phyloP scores from a whole-genome alignment of 768 basidiomycete genomes.

The Strobilomyces confusus region DNA sequence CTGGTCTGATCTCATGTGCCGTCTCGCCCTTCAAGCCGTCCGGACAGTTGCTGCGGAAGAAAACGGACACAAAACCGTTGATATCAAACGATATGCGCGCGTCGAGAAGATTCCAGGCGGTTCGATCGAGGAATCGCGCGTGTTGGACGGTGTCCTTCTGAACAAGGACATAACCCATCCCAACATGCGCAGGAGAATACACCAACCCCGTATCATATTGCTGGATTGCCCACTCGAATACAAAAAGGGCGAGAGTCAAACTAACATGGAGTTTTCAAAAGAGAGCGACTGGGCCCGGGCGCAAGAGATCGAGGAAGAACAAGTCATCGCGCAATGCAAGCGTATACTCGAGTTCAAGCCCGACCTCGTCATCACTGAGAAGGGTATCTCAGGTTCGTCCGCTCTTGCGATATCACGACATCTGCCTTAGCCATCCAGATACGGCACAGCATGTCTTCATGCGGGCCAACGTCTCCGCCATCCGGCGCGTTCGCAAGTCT shows the following conservation, averaged over 20 bases:
- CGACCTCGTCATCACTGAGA: slow-evolving; percentile 93
- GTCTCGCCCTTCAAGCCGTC: slow-evolving; percentile 88
- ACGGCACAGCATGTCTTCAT: slow-evolving; percentile 89
- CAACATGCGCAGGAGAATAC: slow-evolving; percentile 89
- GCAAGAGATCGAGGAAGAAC: slow-evolving; percentile 95
- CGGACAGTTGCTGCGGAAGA: slow-evolving; percentile 81
- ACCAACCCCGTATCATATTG: slow-evolving; percentile 82
- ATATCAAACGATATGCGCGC: slow-evolving; percentile 96
- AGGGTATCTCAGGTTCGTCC: slow-evolving; percentile 86
- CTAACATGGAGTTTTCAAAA: slow-evolving; percentile 96
- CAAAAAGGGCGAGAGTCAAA: slow-evolving; percentile 98
- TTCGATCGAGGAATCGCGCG: slow-evolving; percentile 89
- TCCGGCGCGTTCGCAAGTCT: slow-evolving; percentile 96
- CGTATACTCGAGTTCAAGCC: slow-evolving; percentile 91
- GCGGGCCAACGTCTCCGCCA: slow-evolving; percentile 84
- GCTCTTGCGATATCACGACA: neutral
- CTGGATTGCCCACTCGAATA: slow-evolving; percentile 96
- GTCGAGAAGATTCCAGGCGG: slow-evolving; percentile 98
- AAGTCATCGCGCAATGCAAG: slow-evolving; percentile 83
- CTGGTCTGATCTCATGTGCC: slow-evolving; percentile 98
- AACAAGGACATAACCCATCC: slow-evolving; percentile 99
- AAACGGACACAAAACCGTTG: slow-evolving; percentile 79
- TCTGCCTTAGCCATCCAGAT: slow-evolving; percentile 43
- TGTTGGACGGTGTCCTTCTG: slow-evolving; percentile 89
- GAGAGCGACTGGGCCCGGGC: slow-evolving; percentile 91